These are phyloP conservation scores for Tetracladium maxilliforme DNA, from an alignment of 2,329 filamentous ascomycete genomes.

Conservation along the genomic window DNA sequence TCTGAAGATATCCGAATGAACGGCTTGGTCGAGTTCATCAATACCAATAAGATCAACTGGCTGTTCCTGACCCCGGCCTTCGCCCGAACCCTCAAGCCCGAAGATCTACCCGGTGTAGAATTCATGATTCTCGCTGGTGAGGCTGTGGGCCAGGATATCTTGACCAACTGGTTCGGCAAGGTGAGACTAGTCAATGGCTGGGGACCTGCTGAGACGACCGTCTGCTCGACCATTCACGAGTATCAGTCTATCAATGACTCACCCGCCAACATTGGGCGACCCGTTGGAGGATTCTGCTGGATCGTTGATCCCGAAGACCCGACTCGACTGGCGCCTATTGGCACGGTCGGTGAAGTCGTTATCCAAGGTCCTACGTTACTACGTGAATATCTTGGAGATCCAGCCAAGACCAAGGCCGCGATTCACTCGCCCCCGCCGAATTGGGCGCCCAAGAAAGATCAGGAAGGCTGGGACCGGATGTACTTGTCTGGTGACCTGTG, in stretches of 20 bases:
- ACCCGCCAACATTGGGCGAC: constrained; percentile 74
- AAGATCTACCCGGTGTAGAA: constrained; percentile 69
- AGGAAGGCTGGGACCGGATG: constrained; percentile 38
- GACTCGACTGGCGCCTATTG: constrained; percentile 60
- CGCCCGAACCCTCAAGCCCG: constrained; percentile 62
- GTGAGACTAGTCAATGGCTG: constrained; percentile 84
- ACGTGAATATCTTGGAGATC: constrained; percentile 4
- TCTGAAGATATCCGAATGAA: constrained; percentile 54
- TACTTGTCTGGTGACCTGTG: constrained; percentile 88
- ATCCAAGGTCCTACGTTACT: constrained; percentile 36
- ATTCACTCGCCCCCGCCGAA: constrained; percentile 47
- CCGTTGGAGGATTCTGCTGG: constrained; percentile 82
- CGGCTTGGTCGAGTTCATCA: constrained; percentile 43
- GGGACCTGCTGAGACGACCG: constrained; percentile 84
- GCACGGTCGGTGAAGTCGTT: constrained; percentile 66
- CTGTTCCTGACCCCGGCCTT: constrained; percentile 85
- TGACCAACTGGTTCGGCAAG: constrained; percentile 70
- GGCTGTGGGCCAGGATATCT: constrained; percentile 73
- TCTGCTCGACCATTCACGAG: constrained; percentile 83
- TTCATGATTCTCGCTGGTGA: constrained; percentile 93
- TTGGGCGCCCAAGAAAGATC: constrained; percentile 1
- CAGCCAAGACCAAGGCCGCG: constrained; percentile 34
- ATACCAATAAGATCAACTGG: constrained; percentile 63
- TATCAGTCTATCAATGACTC: constrained; percentile 64
- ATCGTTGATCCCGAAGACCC: constrained; percentile 59